Conservation (phyloP, 495 filamentous ascomycete species). For the Talaromyces nanjingensis region DNA sequence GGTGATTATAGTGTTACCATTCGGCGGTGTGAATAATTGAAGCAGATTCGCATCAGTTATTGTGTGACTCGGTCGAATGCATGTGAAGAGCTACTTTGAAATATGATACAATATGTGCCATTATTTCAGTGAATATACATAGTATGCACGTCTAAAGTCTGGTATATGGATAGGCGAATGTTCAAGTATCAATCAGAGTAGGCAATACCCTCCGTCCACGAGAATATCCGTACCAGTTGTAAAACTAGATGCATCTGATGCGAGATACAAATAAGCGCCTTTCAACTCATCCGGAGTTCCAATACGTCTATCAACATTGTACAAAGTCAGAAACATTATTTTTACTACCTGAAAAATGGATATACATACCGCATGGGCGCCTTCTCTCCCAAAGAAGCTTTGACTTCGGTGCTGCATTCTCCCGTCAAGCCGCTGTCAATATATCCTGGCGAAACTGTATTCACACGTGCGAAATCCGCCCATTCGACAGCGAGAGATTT, state of each 20-base stretch:
- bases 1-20: neutral
- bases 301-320: conserved; percentile 6
- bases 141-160: neutral
- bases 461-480: conserved; percentile 76
- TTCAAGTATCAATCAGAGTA: conserved; percentile 10
- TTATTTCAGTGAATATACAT: neutral
- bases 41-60: neutral
- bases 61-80: neutral
- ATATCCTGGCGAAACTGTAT: conserved; percentile 80
- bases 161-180: neutral
- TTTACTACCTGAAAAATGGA: neutral
- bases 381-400: conserved; percentile 19
- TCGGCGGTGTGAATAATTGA: neutral
- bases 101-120: neutral
- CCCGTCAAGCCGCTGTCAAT: conserved; percentile 74
- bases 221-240: conserved; percentile 30
- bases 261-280: conserved; percentile 23
- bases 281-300: neutral
- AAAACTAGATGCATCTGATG: conserved; percentile 29
- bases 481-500: conserved; percentile 72
- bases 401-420: conserved; percentile 16
- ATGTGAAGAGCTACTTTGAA: neutral
- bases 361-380: conserved; percentile 27
- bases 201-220: conserved; percentile 28
- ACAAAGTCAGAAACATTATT: neutral